These are phyloP conservation scores for Senecio squalidus DNA, from an alignment of 140 eudicot species.

Conservation along the genomic window DNA sequence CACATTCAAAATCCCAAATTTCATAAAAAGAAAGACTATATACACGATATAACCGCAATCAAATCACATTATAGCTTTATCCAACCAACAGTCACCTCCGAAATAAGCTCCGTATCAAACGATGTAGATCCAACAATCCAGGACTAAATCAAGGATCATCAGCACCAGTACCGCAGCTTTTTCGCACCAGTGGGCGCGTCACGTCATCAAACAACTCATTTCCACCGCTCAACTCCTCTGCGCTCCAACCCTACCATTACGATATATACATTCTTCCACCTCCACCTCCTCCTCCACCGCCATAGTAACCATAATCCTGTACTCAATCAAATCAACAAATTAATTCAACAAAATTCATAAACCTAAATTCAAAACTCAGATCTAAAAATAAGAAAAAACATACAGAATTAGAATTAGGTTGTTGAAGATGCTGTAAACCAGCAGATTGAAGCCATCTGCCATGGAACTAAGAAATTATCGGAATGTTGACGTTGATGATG, in stretches of 20 bases:
- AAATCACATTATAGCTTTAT: no score
- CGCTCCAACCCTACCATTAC: slow-evolving; percentile 25
- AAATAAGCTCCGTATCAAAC: slow-evolving; percentile 80
- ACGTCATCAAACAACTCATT: slow-evolving; percentile 58
- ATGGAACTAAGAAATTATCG: slow-evolving; percentile 62
- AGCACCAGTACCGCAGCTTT: slow-evolving; percentile 37
- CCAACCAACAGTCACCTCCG: slow-evolving; percentile 53
- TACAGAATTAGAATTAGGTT: slow-evolving; percentile 44
- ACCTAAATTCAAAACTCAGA: slow-evolving; percentile 27
- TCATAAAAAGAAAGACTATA: not conserved
- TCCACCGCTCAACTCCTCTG: slow-evolving; percentile 69
- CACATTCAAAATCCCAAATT: not conserved
- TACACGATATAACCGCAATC: not conserved
- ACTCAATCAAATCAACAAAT: slow-evolving; percentile 15
- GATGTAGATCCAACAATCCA: slow-evolving; percentile 93
- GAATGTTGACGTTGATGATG: slow-evolving; percentile 93
- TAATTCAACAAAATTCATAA: not conserved
- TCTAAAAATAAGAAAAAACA: slow-evolving; percentile 24
- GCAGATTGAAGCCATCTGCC: slow-evolving; percentile 91
- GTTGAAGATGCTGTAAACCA: slow-evolving; percentile 84
- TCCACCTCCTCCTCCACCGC: slow-evolving; percentile 47
- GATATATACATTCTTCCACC: slow-evolving; percentile 54
- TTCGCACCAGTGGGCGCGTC: slow-evolving; percentile 55
- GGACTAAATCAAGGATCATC: slow-evolving; percentile 79
- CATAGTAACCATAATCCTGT: slow-evolving; percentile 87